phyloP scores from a whole-genome alignment of 1,284 basidiomycete species.

The Mrakiaceae sp. region DNA sequence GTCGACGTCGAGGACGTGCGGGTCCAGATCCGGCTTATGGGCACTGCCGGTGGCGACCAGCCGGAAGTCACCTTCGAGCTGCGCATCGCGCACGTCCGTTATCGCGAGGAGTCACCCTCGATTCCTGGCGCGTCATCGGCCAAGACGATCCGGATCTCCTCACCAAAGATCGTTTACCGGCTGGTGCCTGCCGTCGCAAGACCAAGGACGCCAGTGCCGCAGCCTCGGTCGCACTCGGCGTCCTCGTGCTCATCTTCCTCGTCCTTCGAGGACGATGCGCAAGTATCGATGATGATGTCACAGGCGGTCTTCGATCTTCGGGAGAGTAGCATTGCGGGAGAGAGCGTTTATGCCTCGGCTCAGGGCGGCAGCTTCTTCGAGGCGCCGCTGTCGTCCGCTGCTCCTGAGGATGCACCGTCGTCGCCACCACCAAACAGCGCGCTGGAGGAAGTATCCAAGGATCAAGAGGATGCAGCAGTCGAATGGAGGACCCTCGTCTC shows the following conservation, averaged over 20 bases:
- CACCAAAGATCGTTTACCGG: not conserved
- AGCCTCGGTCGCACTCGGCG: slow-evolving; percentile 1
- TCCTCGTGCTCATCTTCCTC: slow-evolving; percentile 20
- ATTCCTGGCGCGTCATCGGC: slow-evolving; percentile 16
- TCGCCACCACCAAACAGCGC: not conserved
- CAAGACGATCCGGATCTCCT: slow-evolving; percentile 14
- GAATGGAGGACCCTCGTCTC: slow-evolving; percentile 22
- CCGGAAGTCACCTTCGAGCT: slow-evolving; percentile 27
- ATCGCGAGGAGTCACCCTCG: slow-evolving; percentile 28
- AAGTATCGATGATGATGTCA: slow-evolving; percentile 36
- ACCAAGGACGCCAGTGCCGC: too few species aligned
- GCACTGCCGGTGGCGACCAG: not conserved
- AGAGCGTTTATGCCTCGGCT: slow-evolving; percentile 28
- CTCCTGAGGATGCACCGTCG: too few species aligned
- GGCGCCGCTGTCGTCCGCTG: not conserved
- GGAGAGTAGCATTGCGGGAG: slow-evolving; percentile 24
- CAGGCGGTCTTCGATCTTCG: slow-evolving; percentile 39
- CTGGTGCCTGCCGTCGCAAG: not conserved
- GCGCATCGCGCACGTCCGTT: slow-evolving; percentile 28
- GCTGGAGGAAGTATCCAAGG: not conserved
- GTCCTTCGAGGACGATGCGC: slow-evolving; percentile 22
- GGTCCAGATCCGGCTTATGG: slow-evolving; percentile 20
- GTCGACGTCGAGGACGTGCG: slow-evolving; percentile 57
- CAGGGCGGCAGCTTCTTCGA: slow-evolving; percentile 17
- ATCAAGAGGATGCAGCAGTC: not conserved